Evolutionary conservation across 306 rosid genomes (phyloP).

Genomic region (Begonia loranthoides): DNA sequence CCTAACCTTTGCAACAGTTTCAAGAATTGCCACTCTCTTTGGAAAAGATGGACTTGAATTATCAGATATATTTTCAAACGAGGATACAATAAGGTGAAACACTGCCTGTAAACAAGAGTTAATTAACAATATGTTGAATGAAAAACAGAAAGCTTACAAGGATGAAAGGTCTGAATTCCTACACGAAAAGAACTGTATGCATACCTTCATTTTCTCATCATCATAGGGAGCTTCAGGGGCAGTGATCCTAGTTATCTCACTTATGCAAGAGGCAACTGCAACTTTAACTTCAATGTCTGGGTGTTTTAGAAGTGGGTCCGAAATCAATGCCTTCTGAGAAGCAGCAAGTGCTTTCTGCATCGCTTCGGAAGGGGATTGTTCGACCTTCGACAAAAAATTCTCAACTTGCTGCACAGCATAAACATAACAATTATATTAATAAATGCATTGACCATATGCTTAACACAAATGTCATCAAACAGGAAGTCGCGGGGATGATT

Average conservation of each 20-base stretch:
- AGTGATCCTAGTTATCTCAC: constrained; percentile 87
- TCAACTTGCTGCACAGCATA: constrained; percentile 35
- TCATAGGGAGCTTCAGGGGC: constrained; percentile 96
- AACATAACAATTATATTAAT: too few relatives aligned
- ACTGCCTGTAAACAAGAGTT: constrained; percentile 36
- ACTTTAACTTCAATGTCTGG: constrained; percentile 64
- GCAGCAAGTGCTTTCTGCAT: constrained; percentile 74
- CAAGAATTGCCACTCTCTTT: constrained; percentile 65
- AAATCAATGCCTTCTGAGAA: constrained; percentile 53
- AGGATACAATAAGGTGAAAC: constrained; percentile 73
- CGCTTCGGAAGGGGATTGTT: constrained; percentile 62
- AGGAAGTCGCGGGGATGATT: too few relatives aligned
- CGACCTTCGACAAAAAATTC: constrained; percentile 49
- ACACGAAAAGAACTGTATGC: too few relatives aligned
- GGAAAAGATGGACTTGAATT: constrained; percentile 45
- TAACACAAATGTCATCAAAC: too few relatives aligned
- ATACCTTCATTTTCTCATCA: constrained; percentile 90
- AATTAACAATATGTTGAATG: not conserved
- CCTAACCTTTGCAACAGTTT: constrained; percentile 88
- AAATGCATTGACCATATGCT: too few relatives aligned
- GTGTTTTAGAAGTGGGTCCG: constrained; percentile 46
- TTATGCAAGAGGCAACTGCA: constrained; percentile 80
- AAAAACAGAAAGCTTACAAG: not conserved
- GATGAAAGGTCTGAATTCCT: too few relatives aligned
- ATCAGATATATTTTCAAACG: constrained; percentile 72